Base-by-base conservation (phyloP, 2,329 filamentous ascomycete genomes). In the Colletotrichum caudatum region DNA sequence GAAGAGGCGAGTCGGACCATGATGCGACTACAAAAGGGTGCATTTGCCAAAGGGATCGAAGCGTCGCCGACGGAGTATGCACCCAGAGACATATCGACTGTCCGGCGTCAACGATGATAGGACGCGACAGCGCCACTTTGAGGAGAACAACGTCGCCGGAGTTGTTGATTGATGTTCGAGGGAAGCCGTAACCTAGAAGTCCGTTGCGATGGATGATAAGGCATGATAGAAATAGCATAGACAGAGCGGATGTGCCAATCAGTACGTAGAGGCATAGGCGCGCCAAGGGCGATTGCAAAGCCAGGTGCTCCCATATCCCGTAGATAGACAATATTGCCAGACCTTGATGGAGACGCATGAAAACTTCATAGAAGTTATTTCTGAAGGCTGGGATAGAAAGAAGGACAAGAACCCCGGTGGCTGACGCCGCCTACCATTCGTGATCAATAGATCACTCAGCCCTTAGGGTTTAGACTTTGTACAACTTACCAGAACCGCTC, bases 261-360 rank as follows among this genome's bases (percentile, higher is more conserved):
- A 35, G 41, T 33, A 66, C 20, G n/a, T 71, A 67, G 14, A 71
- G 53, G 48, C 48, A 61, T 18, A 71, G 39, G 35, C 50, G 57
- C 7, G 63, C 50, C 23, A 67, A 53, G 5, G 29, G 33, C n/a
- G 33, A 23, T 53, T 59, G 14, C 5, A 26, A 18, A 59, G 63
- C 48, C 11, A 67, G 26, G 41, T 71, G 51, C 35, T 61, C 56
- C 68, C 29, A 71, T n/a, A 71, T 60, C 41, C 63, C 29, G 35
- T 71, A 71, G 6, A 66, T 64, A 35, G 58, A 58, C 16, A 71
- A 44, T 57, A 71, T 48, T 44, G 33, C 63, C 11, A 71, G 57
- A 51, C 68, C 33, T 58, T 67, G n/a, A 35, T 71, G 35, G 48
- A 66, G 57, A 26, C 68, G 51, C 2, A 71, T 64, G n/a, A 71